Base-by-base conservation (phyloP, 2,329 filamentous ascomycete genomes). In the Coleophoma cylindrospora region DNA sequence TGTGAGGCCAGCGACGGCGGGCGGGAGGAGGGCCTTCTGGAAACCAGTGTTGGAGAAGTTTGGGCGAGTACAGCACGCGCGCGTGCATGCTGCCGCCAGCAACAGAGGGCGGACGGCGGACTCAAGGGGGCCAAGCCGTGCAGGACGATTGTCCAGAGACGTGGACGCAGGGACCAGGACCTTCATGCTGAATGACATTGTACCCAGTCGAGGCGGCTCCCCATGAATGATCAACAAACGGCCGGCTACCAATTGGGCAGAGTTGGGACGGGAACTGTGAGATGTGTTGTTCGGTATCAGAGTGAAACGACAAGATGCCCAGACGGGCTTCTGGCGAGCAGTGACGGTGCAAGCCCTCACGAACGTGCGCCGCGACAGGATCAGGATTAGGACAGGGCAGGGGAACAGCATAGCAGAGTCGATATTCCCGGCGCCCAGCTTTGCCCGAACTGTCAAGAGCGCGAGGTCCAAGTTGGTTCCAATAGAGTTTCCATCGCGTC, bases 181-280 rank as follows among this genome's bases (percentile, higher is more conserved):
- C 51, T 52, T 54, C 46, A 59, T 60, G 58, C 59, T 54, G 41
- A 40, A 22, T 54, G 47, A 53, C 56, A 54, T 45, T 22, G 34
- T 38, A 40, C 7, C 54, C 56, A 56, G 55, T 58, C 37, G 47
- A 50, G 47, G 43, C 19, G n/a, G 14, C 37, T 49, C 41, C 43
- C 38, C 43, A 44, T 40, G 40, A 41, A 38, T 40, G 56, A 57
- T 59, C 53, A 61, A 48, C 62, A 64, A 64, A 61, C 59, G 55
- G 50, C 43, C 38, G 59, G 60, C 56, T 57, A 48, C 61, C 60
- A 62, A 60, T 62, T 44, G 41, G 34, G 53, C 40, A 36, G 33
- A 38, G 46, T 33, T 44, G 40, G 27, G 40, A 48, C 46, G 41
- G 33, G 46, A 40, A 48, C 22, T 41, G 46, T 48, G 32, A 32